Conservation (phyloP, 108 stramenopile genomes). For the Skeletonema marinoi region DNA sequence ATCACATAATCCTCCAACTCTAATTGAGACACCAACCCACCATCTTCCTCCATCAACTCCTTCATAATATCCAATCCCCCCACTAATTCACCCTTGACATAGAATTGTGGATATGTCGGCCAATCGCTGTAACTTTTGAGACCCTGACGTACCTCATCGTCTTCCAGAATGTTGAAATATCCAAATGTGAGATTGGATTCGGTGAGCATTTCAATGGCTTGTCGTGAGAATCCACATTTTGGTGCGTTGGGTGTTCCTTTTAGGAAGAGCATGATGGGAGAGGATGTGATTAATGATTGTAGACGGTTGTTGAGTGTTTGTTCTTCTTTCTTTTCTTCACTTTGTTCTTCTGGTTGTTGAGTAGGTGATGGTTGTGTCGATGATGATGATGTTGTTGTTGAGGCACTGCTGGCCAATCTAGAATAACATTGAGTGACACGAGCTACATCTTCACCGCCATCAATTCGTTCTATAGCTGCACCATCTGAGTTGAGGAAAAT, state of each 20-base stretch:
- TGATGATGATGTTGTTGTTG: constrained; percentile 18
- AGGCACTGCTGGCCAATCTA: constrained; percentile 28
- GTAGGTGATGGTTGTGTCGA: background rate
- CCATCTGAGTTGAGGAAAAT: constrained; percentile 66
- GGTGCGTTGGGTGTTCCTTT: constrained; percentile 90
- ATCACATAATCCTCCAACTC: constrained; percentile 33
- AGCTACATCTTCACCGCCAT: constrained; percentile 88
- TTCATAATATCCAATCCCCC: constrained; percentile 98
- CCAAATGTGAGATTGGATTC: constrained; percentile 70
- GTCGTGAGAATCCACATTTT: constrained; percentile 94
- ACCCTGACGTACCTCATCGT: constrained; percentile 89
- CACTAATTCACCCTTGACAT: constrained; percentile 91
- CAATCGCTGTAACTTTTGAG: constrained; percentile 89
- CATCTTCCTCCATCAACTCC: constrained; percentile 88
- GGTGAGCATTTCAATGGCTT: constrained; percentile 80
- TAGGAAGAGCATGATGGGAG: constrained; percentile 93
- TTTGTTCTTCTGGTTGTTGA: constrained; percentile 14
- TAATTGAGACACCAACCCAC: constrained; percentile 63
- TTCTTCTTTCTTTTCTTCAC: background rate
- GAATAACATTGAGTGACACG: constrained; percentile 56
- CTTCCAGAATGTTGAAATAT: constrained; percentile 86
- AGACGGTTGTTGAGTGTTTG: constrained; percentile 59
- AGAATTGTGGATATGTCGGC: constrained; percentile 97
- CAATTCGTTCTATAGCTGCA: constrained; percentile 70
- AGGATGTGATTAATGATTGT: constrained; percentile 55